Evolutionary conservation across 2,329 filamentous ascomycete species (phyloP), one percentile per base, ranked within the genome.

Genomic region (Clonostachys rhizophaga): DNA sequence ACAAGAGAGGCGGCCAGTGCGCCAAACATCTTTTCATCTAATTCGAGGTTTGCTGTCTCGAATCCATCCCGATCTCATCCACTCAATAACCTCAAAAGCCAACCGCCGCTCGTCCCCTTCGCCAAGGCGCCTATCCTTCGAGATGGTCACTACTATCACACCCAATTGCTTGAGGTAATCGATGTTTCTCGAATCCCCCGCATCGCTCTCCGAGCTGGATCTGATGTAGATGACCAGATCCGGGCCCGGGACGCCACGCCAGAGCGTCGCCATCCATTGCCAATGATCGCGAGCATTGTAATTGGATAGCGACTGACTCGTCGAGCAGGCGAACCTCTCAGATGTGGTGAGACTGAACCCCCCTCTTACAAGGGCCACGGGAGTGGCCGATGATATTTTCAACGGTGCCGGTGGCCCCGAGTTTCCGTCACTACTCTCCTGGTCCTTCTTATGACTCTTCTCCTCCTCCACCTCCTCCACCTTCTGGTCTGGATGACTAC

Each of bases 211-310:
- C 7, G 57, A 35, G 42, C 57, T 56, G 36, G 62, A 55, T 57
- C 72, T 75, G 16, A 87, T 77, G 58, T 87, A 89, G 30, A 94
- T 74, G 2, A 87, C 87, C 42, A 92, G 69, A 64, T 97, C 92
- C 0, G 92, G 83, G 0, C 87, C 89, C 2, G 91, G 77, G 46
- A 89, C 87, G 10, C 90, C 89, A 10, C 91, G 84, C 92, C 92
- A 97, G 18, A 96, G 78, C 40, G 88, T 92, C 35, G 92, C 92
- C 74, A 94, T 90, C 92, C 92, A 97, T 65, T 95, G 88, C 91
- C 92, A 97, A 68, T 97, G 92, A 58, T 95, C 91, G n/a, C 87
- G 78, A 0, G 88, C 84, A 14, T 83, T 79, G 63, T 95, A 96
- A 7, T 78, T 75, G 60, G 95, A 91, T 16, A 76, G 71, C 7